Evolutionary conservation across 2,329 filamentous ascomycete species (phyloP).

Genomic region (Beauveria bassiana): DNA sequence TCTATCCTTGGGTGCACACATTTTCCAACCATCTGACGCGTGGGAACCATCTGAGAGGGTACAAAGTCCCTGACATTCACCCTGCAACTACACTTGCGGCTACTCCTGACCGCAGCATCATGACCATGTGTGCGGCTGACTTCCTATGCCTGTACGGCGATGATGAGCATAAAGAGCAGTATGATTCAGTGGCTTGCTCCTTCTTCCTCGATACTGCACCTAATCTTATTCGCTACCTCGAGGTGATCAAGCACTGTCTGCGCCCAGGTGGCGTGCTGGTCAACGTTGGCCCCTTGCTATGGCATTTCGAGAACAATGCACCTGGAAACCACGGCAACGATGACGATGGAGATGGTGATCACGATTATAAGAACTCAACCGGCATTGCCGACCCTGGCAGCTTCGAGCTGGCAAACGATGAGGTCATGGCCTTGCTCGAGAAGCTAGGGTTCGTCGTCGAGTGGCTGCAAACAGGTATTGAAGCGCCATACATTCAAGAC

Average conservation of each 20-base stretch:
- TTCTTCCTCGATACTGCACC: constrained; percentile 98
- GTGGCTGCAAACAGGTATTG: constrained; percentile 48
- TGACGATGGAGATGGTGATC: constrained; percentile 41
- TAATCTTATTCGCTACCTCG: constrained; percentile 83
- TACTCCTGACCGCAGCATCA: constrained; percentile 45
- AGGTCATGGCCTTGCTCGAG: constrained; percentile 69
- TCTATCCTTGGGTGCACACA: constrained; percentile 79
- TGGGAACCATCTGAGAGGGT: constrained; percentile 64
- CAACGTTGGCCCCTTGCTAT: constrained; percentile 84
- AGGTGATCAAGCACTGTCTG: constrained; percentile 73
- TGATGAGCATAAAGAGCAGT: constrained; percentile 50
- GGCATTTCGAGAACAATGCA: constrained; percentile 83
- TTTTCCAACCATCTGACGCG: constrained; percentile 81
- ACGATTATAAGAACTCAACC: constrained; percentile 40
- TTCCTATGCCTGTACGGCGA: constrained; percentile 80
- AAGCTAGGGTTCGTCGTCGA: constrained; percentile 71
- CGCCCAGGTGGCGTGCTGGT: constrained; percentile 72
- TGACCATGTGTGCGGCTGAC: constrained; percentile 91
- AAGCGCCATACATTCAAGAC: constrained; percentile 83
- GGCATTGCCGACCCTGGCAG: constrained; percentile 85
- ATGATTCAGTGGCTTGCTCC: constrained; percentile 78
- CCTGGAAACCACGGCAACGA: constrained; percentile 49
- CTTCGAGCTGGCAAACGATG: constrained; percentile 83
- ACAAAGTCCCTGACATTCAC: constrained; percentile 74
- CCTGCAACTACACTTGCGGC: constrained; percentile 48